phyloP scores from a whole-genome alignment of 805 yeast species.

The Myxozyma geophila region DNA sequence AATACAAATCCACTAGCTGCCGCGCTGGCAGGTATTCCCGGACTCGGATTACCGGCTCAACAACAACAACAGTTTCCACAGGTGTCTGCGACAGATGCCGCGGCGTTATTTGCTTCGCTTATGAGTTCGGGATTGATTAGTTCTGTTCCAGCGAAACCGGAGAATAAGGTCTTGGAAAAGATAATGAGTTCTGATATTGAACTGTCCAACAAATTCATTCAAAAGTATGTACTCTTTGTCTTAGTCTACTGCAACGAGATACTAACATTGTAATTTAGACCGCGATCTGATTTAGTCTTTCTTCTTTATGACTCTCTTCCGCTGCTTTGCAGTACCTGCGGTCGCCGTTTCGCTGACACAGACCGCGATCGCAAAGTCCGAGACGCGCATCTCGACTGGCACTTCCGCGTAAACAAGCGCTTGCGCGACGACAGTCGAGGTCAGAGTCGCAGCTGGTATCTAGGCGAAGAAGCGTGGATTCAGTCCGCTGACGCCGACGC shows the following conservation, averaged over 20 bases:
- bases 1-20: constrained; percentile 4
- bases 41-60: not conserved
- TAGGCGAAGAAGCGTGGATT: constrained; percentile 57
- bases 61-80: constrained; percentile 10
- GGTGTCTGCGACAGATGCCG: constrained; percentile 16
- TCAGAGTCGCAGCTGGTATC: constrained; percentile 82
- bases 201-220: constrained; percentile 43
- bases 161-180: constrained; percentile 6
- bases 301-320: constrained; percentile 63
- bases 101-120: constrained; percentile 37
- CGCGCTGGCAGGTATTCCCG: constrained; percentile 12
- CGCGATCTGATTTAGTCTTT: constrained; percentile 44
- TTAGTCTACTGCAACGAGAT: not conserved
- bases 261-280: constrained; percentile 24
- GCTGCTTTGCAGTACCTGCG: constrained; percentile 86
- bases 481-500: constrained; percentile 31
- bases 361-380: constrained; percentile 57
- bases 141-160: not conserved
- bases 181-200: constrained; percentile 40
- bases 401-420: constrained; percentile 85
- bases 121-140: constrained; percentile 41
- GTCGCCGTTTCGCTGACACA: constrained; percentile 75
- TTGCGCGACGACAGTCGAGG: constrained; percentile 55
- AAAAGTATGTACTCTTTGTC: constrained; percentile 20
- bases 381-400: constrained; percentile 90